Evolutionary conservation across 139 green algal genomes (phyloP).

Genomic region (Chlamydomonas sp.): DNA sequence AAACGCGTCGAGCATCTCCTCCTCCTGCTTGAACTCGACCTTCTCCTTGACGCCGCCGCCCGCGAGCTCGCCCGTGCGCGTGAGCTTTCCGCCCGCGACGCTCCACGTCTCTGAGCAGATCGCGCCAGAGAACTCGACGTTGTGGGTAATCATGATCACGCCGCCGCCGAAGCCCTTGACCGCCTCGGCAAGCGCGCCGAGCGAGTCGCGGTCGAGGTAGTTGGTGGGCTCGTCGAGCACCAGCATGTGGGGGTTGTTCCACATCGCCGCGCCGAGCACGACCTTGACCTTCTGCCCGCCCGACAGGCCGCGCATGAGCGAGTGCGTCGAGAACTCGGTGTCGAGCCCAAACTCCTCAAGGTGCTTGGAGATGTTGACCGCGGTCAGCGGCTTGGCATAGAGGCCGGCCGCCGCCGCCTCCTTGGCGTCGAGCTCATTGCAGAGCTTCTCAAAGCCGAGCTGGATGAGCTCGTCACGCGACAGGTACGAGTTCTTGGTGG

Average conservation of each 20-base stretch:
- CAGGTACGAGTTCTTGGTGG: conserved; percentile 61
- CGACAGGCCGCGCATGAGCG: conserved; percentile 76
- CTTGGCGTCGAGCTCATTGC: conserved; percentile 82
- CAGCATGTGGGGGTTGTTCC: conserved; percentile 79
- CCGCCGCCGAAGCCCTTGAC: conserved; percentile 77
- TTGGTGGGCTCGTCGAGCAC: conserved; percentile 88
- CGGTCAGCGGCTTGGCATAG: conserved; percentile 74
- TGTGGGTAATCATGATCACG: conserved; percentile 84
- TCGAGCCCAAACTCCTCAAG: conserved; percentile 83
- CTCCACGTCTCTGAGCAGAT: conserved; percentile 82
- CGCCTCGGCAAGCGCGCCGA: conserved; percentile 69
- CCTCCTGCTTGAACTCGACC: conserved; percentile 69
- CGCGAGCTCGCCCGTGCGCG: conserved; percentile 28
- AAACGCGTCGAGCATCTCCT: conserved; percentile 77
- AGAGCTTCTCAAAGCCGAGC: conserved; percentile 80
- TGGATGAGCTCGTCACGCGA: conserved; percentile 44
- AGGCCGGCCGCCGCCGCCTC: conserved; percentile 77
- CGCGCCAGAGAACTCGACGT: conserved; percentile 33
- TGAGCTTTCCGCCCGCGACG: conserved; percentile 66
- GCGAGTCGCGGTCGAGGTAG: conserved; percentile 76
- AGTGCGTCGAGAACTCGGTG: conserved; percentile 82
- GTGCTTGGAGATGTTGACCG: conserved; percentile 80
- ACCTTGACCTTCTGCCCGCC: conserved; percentile 78
- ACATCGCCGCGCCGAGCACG: conserved; percentile 68
- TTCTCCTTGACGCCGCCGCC: conserved; percentile 49